Evolutionary conservation across 768 basidiomycete genomes (phyloP).

Genomic region (Leccinum barrowsii): DNA sequence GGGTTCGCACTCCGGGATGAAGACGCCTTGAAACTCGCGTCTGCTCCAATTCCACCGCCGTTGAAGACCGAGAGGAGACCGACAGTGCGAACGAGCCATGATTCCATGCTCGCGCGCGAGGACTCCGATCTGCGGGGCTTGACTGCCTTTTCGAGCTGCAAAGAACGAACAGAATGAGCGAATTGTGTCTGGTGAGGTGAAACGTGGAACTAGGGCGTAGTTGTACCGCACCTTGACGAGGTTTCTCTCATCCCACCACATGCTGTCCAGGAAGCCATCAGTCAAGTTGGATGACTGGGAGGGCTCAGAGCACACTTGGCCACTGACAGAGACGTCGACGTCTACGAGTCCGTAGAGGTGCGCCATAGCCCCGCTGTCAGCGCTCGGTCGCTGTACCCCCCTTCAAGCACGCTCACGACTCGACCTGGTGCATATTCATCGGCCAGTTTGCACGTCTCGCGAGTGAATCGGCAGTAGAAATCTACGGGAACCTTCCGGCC

Average conservation of each 20-base stretch:
- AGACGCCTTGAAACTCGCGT: constrained; percentile 1
- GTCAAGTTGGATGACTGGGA: not conserved
- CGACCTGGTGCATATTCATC: constrained; percentile 62
- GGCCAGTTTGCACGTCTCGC: constrained; percentile 64
- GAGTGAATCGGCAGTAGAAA: constrained; percentile 83
- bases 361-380: constrained; percentile 81
- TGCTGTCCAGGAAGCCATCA: constrained; percentile 32
- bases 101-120: constrained; percentile 26
- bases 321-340: not conserved
- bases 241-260: constrained; percentile 67
- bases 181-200: not conserved
- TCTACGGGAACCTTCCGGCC: constrained; percentile 82
- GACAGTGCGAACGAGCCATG: constrained; percentile 59
- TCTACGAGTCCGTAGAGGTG: constrained; percentile 67
- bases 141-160: constrained; percentile 60
- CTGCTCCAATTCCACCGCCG: not conserved
- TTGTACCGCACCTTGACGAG: constrained; percentile 46
- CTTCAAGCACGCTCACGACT: constrained; percentile 88
- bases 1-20: not conserved
- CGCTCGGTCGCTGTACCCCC: constrained; percentile 91
- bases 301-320: not conserved
- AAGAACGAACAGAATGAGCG: not conserved
- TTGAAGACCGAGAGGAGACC: constrained; percentile 14
- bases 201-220: not conserved
- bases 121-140: constrained; percentile 55